These are phyloP conservation scores for Saccharum spontaneum DNA, from an alignment of 176 grass and related monocot species.

Conservation along the genomic window DNA sequence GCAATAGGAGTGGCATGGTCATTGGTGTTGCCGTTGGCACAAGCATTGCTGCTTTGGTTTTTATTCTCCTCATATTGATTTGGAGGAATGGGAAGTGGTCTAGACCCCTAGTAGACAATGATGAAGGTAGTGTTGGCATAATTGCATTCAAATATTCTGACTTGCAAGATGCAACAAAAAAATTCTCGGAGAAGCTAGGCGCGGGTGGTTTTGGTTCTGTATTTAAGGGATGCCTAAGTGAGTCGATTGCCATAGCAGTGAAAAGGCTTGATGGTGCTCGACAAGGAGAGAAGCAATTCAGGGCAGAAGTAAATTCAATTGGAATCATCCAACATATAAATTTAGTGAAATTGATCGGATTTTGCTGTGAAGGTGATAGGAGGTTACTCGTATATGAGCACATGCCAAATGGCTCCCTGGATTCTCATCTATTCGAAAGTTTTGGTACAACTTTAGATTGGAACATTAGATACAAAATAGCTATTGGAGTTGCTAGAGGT, in stretches of 20 bases:
- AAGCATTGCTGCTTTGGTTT: background rate
- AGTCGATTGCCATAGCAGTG: constrained; percentile 49
- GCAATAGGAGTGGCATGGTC: background rate
- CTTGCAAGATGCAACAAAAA: constrained; percentile 50
- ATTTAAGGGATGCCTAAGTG: constrained; percentile 52
- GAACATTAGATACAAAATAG: constrained; percentile 46
- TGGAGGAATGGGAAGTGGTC: background rate
- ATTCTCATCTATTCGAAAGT: constrained; percentile 43
- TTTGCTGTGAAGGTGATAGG: constrained; percentile 43
- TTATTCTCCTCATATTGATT: background rate
- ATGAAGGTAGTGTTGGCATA: constrained; percentile 23
- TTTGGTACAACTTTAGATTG: constrained; percentile 20
- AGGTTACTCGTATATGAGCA: constrained; percentile 59
- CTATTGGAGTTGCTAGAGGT: constrained; percentile 53
- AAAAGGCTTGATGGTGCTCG: constrained; percentile 52
- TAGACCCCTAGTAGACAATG: background rate
- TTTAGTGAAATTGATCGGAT: constrained; percentile 54
- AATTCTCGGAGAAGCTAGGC: constrained; percentile 59
- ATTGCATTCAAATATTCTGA: constrained; percentile 44
- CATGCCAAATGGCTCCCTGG: constrained; percentile 56
- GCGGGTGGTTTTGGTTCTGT: constrained; percentile 67
- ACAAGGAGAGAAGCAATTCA: constrained; percentile 75
- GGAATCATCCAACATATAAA: constrained; percentile 70
- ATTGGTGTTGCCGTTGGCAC: constrained; percentile 8
- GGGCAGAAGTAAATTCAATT: constrained; percentile 39